These are phyloP conservation scores for Breviolum minutum DNA, from an alignment of 73 alveolate species.

Conservation along the genomic window DNA sequence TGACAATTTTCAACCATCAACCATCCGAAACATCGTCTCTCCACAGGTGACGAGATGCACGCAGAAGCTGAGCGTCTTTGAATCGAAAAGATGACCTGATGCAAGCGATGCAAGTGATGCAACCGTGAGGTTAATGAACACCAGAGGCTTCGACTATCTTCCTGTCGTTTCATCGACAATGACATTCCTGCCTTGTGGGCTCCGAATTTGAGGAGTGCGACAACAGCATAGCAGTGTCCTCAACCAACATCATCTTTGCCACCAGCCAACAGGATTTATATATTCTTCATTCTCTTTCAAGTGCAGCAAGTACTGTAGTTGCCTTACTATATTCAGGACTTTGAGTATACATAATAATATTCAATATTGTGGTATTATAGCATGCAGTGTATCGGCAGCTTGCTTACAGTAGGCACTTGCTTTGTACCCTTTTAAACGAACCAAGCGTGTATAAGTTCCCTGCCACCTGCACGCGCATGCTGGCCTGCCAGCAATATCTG, in stretches of 20 bases:
- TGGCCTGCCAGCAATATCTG: slow-evolving; percentile 40
- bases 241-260: not conserved
- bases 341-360: no score
- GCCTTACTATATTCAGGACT: no score
- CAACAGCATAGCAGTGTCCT: not conserved
- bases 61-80: slow-evolving; percentile 90
- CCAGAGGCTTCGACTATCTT: not conserved
- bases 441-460: not conserved
- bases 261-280: no score
- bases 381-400: no score
- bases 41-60: slow-evolving; percentile 59
- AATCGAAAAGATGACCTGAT: not conserved
- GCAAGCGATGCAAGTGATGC: not conserved
- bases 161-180: slow-evolving; percentile 8
- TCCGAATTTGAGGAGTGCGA: not conserved
- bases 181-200: slow-evolving; percentile 12
- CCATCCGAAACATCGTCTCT: not conserved
- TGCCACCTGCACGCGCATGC: slow-evolving; percentile 65
- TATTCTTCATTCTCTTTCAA: no score
- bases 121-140: not conserved
- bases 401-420: not conserved
- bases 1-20: not conserved
- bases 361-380: no score
- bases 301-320: no score
- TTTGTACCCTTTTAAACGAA: not conserved